Conservation (phyloP, 1,284 basidiomycete species). For the Trichosporon sp. region DNA sequence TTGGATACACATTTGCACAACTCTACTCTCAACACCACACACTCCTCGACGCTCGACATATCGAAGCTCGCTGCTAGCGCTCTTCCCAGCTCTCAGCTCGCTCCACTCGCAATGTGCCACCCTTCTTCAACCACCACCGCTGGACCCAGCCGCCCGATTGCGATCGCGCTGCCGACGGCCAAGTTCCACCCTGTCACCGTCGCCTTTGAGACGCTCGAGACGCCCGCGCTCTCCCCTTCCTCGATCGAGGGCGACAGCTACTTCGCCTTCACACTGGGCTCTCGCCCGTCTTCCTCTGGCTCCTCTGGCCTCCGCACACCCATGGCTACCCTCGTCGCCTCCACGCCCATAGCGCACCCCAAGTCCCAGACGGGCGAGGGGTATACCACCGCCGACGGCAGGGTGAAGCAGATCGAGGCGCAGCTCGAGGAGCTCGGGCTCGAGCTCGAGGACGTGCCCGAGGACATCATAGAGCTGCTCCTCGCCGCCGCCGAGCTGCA, state of each 20-base stretch:
- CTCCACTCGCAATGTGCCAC: constrained; percentile 1
- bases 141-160: not conserved
- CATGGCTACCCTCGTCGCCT: not conserved
- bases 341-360: not conserved
- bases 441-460: not conserved
- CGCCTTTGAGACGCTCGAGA: not conserved
- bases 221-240: not conserved
- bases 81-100: too few species aligned
- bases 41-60: not conserved
- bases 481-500: not conserved
- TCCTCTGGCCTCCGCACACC: not conserved
- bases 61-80: not conserved
- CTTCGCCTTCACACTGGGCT: not conserved
- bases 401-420: not conserved
- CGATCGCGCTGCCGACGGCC: not conserved
- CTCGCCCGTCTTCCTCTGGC: not conserved
- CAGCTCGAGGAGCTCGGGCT: constrained; percentile 9
- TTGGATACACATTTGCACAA: not conserved
- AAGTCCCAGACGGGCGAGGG: not conserved
- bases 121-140: not conserved
- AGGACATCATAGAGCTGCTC: not conserved
- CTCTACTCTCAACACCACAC: not conserved
- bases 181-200: not conserved
- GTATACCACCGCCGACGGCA: not conserved
- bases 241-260: not conserved